These are phyloP conservation scores for Aspergillus taichungensis DNA, from an alignment of 495 filamentous ascomycete genomes.

Conservation along the genomic window DNA sequence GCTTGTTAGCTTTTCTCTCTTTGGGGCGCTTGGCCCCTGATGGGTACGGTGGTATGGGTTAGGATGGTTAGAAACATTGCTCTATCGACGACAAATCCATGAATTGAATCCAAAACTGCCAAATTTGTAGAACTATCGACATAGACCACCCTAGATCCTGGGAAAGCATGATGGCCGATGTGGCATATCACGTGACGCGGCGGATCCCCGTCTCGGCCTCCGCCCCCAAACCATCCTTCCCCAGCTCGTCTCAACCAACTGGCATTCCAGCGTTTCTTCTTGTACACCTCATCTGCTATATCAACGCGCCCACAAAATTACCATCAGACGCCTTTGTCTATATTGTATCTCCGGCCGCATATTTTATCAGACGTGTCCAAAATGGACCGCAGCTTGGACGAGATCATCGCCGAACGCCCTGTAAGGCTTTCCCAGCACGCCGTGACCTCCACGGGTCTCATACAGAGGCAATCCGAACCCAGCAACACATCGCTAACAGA, in stretches of 20 bases:
- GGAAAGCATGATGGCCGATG: too few relatives aligned
- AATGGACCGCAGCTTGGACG: slow-evolving; percentile 79
- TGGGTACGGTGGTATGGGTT: too few relatives aligned
- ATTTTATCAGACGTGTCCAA: slow-evolving; percentile 10
- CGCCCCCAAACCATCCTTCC: not conserved
- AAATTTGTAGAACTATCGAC: not conserved
- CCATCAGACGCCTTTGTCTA: too few relatives aligned
- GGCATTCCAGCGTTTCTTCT: slow-evolving; percentile 3
- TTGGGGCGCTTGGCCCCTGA: slow-evolving; percentile 2
- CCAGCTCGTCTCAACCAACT: not conserved
- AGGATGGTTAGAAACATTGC: not conserved
- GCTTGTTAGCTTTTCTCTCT: slow-evolving; percentile 15
- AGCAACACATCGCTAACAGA: slow-evolving; percentile 4
- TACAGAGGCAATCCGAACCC: too few relatives aligned
- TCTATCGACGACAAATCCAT: too few relatives aligned
- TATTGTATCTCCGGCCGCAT: not conserved
- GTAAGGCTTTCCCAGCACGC: slow-evolving; percentile 36
- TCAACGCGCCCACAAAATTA: too few relatives aligned
- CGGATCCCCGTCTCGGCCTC: too few relatives aligned
- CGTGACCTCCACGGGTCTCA: not conserved
- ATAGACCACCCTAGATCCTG: too few relatives aligned
- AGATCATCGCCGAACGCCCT: slow-evolving; percentile 74
- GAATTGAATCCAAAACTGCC: too few relatives aligned
- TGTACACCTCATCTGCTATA: too few relatives aligned
- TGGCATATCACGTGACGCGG: slow-evolving; percentile 4